These are phyloP conservation scores for Fraxinus excelsior DNA, from an alignment of 257 asterid species.

Conservation along the genomic window DNA sequence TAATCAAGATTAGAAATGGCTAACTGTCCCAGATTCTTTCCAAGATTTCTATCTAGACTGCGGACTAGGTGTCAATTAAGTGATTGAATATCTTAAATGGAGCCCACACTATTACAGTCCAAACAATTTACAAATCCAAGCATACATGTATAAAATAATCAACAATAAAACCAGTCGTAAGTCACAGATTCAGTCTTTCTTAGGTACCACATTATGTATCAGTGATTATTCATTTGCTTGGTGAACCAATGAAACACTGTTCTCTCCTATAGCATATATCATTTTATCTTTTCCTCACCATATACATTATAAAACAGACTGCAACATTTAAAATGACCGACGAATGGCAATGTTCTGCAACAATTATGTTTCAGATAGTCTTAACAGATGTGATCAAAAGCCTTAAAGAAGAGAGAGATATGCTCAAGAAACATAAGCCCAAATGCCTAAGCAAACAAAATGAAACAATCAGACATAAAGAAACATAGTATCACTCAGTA, in stretches of 20 bases:
- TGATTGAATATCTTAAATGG: no score
- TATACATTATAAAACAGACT: background rate
- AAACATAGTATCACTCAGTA: background rate
- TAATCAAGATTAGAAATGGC: background rate
- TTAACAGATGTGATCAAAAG: background rate
- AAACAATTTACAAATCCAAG: constrained; percentile 3
- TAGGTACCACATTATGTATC: background rate
- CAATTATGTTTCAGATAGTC: background rate
- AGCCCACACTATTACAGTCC: background rate
- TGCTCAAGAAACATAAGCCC: background rate
- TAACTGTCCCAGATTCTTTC: background rate
- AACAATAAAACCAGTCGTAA: background rate
- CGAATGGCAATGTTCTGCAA: background rate
- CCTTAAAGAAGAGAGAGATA: background rate
- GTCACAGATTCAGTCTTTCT: background rate
- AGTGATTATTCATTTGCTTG: background rate
- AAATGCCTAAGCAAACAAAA: constrained; percentile 1
- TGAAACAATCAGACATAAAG: constrained; percentile 23
- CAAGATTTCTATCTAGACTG: no score
- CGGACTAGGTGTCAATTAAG: no score
- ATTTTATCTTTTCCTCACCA: no score
- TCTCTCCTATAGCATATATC: no score
- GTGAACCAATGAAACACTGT: no score
- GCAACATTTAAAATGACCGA: background rate
- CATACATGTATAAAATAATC: background rate